phyloP scores from a whole-genome alignment of 2,329 filamentous ascomycete species.

The Monosporascus ibericus region DNA sequence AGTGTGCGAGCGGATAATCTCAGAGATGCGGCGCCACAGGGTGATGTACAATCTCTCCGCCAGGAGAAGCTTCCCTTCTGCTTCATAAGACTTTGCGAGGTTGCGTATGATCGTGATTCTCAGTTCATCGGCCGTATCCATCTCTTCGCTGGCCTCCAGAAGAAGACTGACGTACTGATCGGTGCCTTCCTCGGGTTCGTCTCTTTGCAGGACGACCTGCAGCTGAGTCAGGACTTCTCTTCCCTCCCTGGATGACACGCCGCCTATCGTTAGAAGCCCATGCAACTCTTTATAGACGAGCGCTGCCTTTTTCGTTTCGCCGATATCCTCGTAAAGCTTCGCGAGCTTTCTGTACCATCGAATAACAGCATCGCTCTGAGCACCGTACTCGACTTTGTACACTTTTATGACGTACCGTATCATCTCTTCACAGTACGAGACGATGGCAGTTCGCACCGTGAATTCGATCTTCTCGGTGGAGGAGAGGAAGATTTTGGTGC shows the following conservation, averaged over 20 bases:
- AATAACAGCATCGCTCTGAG: conserved; percentile 28
- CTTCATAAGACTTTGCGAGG: conserved; percentile 29
- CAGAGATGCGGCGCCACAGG: conserved; percentile 33
- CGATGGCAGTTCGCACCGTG: conserved; percentile 28
- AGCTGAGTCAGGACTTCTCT: conserved; percentile 26
- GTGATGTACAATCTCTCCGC: conserved; percentile 34
- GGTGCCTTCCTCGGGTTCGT: conserved; percentile 18
- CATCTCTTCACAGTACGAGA: conserved; percentile 31
- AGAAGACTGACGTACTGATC: conserved; percentile 27
- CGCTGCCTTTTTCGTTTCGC: conserved; percentile 28
- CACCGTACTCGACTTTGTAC: conserved; percentile 28
- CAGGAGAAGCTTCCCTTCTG: conserved; percentile 23
- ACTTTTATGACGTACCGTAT: conserved; percentile 32
- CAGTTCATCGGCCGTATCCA: conserved; percentile 26
- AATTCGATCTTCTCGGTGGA: conserved; percentile 29
- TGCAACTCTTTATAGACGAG: conserved; percentile 28
- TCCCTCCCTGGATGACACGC: conserved; percentile 25
- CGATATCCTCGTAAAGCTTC: conserved; percentile 30
- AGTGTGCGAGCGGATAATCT: conserved; percentile 22
- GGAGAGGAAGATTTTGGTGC: conserved; percentile 29
- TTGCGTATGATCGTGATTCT: conserved; percentile 29
- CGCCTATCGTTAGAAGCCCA: conserved; percentile 26
- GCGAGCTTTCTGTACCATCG: conserved; percentile 30
- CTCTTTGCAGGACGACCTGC: conserved; percentile 27
- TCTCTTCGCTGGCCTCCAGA: conserved; percentile 28